Evolutionary conservation across 345 rosid species (phyloP), one percentile per base, ranked within the genome.

Genomic region (Gossypium thurberi): DNA sequence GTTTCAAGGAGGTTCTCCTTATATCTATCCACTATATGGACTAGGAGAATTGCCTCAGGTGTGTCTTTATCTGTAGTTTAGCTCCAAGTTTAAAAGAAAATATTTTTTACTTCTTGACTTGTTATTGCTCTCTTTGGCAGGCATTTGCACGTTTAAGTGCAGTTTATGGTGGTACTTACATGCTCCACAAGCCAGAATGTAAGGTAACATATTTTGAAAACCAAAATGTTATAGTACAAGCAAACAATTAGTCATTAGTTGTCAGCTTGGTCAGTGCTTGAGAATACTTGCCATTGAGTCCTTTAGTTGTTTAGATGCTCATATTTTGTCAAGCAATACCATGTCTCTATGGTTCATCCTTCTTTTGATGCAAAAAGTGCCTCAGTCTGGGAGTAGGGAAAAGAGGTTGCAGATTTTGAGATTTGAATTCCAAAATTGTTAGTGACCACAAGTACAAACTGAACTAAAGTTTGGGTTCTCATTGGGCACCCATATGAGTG

Each of bases 11-110:
- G 97, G 93, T 74, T 92, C 98, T 55, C 99, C 98, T 48, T 90
- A 90, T 64, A 90, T 92, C 21, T 95, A 95, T 79, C 99, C 97
- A 21, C 59, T 92, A 33, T 89, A 91, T 72, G 98, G 98, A 65
- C 85, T 95, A 0, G 99, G 97, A 78, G 97, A 95, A 82, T 71
- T 95, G 73, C 97, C 98, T 58, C 97, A 90, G 97, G 99, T 95
- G 74, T 53, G 72, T 69, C 21, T 70, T 11, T 70, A 2, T 55
- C 37, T 56, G 9, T 40, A 65, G 62, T 11, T 58, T 58, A 21
- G 62, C 62, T 33, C 67, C 28, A 28, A 6, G 40, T 72, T 57
- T 70, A 8, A 25, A 15, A 44, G 5, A 66, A 71, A 20, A 72
- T 13, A 15, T 56, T 48, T 23, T 28, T 68, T 72, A 3, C 15